phyloP scores from a whole-genome alignment of 2,329 filamentous ascomycete species.

The Juglanconis oblonga region DNA sequence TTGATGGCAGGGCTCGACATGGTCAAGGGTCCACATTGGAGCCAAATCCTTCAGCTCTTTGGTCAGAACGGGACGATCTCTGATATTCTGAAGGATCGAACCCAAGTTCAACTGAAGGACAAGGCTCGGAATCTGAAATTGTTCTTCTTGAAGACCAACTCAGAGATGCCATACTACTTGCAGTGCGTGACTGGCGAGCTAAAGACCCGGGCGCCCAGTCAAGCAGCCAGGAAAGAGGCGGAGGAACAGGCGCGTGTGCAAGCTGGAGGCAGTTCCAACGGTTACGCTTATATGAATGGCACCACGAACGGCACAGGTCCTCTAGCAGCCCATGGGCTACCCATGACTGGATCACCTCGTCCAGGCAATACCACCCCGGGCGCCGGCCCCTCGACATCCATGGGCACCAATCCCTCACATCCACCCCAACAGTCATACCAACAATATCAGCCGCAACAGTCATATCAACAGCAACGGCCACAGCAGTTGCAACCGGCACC shows the following conservation, averaged over 20 bases:
- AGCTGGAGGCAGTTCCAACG: conserved; percentile 55
- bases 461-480: conserved; percentile 13
- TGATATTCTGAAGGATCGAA: conserved; percentile 81
- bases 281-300: conserved; percentile 22
- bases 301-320: conserved; percentile 2
- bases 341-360: conserved; percentile 4
- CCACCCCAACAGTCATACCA: conserved; percentile 12
- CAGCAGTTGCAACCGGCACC: conserved; percentile 9
- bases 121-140: conserved; percentile 88
- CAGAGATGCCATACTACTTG: conserved; percentile 85
- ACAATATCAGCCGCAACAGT: conserved; percentile 16
- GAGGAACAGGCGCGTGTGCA: conserved; percentile 62
- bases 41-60: conserved; percentile 82
- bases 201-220: conserved; percentile 76
- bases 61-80: conserved; percentile 76
- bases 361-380: conserved; percentile 3
- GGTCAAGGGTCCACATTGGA: conserved; percentile 91
- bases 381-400: neutral
- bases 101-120: conserved; percentile 89
- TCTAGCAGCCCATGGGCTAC: conserved; percentile 2
- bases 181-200: conserved; percentile 87
- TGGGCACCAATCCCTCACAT: neutral
- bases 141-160: conserved; percentile 88
- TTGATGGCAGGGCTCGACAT: conserved; percentile 84
- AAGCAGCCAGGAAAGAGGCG: conserved; percentile 66